phyloP scores from a whole-genome alignment of 306 rosid genomes.

The Senna siamea region DNA sequence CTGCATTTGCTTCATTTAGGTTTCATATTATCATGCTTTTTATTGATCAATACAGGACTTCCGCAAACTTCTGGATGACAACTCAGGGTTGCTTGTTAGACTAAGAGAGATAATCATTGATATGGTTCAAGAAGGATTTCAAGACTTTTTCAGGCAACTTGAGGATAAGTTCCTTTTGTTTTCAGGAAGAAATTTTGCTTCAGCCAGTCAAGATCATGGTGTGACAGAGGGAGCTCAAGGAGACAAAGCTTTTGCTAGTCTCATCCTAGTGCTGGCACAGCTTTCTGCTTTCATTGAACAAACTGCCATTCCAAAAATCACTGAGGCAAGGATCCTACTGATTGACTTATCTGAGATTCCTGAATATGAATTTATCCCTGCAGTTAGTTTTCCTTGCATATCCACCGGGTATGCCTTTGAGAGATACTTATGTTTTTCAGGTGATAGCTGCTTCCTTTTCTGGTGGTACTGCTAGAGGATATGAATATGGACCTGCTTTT shows the following conservation, averaged over 20 bases:
- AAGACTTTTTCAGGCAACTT: conserved; percentile 75
- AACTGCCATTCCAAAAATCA: conserved; percentile 78
- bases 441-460: conserved; percentile 83
- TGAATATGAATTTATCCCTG: conserved; percentile 22
- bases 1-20: conserved; percentile 30
- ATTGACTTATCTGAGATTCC: conserved; percentile 25
- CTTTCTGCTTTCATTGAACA: conserved; percentile 79
- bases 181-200: conserved; percentile 60
- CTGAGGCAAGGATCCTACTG: conserved; percentile 61
- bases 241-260: conserved; percentile 77
- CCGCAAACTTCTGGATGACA: conserved; percentile 72
- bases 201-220: conserved; percentile 55
- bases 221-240: conserved; percentile 58
- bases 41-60: conserved; percentile 62
- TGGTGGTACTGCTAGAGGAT: conserved; percentile 58
- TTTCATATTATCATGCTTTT: conserved; percentile 17
- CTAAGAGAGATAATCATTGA: conserved; percentile 65
- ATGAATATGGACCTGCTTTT: conserved; percentile 71
- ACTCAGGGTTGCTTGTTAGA: conserved; percentile 58
- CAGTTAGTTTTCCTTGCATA: conserved; percentile 28
- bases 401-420: conserved; percentile 29
- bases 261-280: conserved; percentile 82
- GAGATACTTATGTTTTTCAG: conserved; percentile 49
- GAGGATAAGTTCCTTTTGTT: conserved; percentile 64
- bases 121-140: conserved; percentile 91